phyloP scores from a whole-genome alignment of 75 land plant genomes.

The Cunninghamia lanceolata region DNA sequence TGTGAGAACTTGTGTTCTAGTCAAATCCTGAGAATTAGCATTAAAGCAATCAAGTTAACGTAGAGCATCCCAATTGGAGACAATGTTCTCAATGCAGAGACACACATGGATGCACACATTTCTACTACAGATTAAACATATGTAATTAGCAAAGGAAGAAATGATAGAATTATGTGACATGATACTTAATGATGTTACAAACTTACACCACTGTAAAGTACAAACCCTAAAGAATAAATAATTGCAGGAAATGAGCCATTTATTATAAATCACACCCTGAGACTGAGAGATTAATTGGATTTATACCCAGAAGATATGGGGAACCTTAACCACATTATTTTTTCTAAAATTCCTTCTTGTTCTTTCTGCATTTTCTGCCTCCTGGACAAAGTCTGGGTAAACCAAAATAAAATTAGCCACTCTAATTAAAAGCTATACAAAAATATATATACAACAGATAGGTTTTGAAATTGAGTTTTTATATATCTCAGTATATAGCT shows the following conservation, averaged over 20 bases:
- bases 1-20: conserved; percentile 74
- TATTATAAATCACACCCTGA: background rate
- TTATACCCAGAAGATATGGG: conserved; percentile 80
- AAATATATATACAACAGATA: background rate
- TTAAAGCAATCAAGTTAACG: conserved; percentile 1
- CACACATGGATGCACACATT: background rate
- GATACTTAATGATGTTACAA: background rate
- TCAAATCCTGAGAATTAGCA: conserved; percentile 61
- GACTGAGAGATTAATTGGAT: background rate
- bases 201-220: background rate
- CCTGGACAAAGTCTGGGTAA: conserved; percentile 77
- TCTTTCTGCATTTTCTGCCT: conserved; percentile 85
- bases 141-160: background rate
- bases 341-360: conserved; percentile 64
- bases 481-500: background rate
- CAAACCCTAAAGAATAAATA: background rate
- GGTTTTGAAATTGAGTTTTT: background rate
- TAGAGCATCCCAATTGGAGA: background rate
- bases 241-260: background rate
- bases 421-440: background rate
- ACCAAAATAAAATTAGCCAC: background rate
- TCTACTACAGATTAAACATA: background rate
- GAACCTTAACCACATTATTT: conserved; percentile 55
- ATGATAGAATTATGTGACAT: background rate
- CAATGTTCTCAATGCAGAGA: background rate